Conservation (phyloP, 192 early-diverging fungal species). For the Coemansia sp. region DNA sequence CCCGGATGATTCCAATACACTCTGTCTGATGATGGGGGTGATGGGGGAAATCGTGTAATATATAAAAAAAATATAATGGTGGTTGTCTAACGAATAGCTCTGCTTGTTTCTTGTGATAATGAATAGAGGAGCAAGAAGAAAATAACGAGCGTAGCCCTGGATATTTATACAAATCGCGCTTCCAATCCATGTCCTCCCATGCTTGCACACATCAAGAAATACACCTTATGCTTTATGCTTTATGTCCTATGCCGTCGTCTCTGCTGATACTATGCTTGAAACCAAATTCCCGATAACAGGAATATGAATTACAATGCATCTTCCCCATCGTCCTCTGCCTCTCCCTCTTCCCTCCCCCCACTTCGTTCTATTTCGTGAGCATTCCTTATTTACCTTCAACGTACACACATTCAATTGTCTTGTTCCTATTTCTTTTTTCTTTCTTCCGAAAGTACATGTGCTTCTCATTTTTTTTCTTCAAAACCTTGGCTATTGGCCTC, state of each 20-base stretch:
- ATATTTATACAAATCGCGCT: slow-evolving; percentile 6
- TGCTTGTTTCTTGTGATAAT: not conserved
- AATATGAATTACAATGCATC: slow-evolving; percentile 7
- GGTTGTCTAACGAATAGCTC: too few species aligned
- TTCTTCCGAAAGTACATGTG: slow-evolving; percentile 4
- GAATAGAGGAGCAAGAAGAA: too few species aligned
- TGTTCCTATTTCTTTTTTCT: not conserved
- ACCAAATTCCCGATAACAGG: slow-evolving; percentile 1
- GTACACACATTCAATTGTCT: too few species aligned
- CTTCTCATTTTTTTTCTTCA: slow-evolving; percentile 5
- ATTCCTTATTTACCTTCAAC: too few species aligned
- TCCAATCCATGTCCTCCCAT: not conserved
- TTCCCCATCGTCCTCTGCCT: too few species aligned
- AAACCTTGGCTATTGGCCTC: slow-evolving; percentile 6
- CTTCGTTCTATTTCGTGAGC: too few species aligned
- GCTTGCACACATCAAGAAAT: slow-evolving; percentile 1
- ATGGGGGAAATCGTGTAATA: not conserved
- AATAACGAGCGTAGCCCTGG: not conserved
- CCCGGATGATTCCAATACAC: not conserved
- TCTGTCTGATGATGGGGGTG: not conserved
- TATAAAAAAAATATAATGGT: too few species aligned
- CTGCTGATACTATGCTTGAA: not conserved
- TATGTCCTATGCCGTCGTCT: too few species aligned
- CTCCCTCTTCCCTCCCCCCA: too few species aligned
- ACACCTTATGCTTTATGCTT: slow-evolving; percentile 1